Percentiles rank a stretch among this genome's conserved stretches.
phyloP scores from a whole-genome alignment of 1,284 basidiomycete species.

The Trichosporon ovoides region DNA sequence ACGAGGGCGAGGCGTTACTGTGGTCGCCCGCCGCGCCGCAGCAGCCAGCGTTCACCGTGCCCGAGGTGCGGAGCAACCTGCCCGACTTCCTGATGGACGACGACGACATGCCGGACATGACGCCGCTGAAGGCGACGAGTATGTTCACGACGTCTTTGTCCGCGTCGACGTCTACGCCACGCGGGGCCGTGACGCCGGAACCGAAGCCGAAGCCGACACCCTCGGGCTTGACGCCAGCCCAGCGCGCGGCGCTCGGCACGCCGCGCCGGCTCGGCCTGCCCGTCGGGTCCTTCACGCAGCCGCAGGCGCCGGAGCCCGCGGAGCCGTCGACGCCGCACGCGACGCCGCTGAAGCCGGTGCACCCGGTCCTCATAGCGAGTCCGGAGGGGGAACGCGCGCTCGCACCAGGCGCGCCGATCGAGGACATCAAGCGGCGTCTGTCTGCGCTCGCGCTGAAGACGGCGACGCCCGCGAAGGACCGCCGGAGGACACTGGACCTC shows the following conservation, averaged over 20 bases:
- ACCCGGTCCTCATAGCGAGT: constrained; percentile 27
- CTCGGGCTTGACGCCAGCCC: constrained; percentile 4
- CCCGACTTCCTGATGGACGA: constrained; percentile 3
- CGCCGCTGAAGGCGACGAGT: constrained; percentile 34
- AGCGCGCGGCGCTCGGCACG: constrained; percentile 28
- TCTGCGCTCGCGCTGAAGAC: constrained; percentile 23
- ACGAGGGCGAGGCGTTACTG: background rate
- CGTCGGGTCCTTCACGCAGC: constrained; percentile 30
- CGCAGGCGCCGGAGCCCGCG: constrained; percentile 1
- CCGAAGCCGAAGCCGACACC: background rate
- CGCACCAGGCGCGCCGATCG: constrained; percentile 26
- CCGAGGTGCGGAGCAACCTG: background rate
- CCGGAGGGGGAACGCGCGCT: constrained; percentile 9
- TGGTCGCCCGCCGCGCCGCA: background rate
- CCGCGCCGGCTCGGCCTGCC: constrained; percentile 38
- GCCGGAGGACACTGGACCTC: constrained; percentile 17
- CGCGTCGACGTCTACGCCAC: background rate
- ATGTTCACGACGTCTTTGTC: background rate
- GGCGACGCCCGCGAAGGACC: constrained; percentile 26
- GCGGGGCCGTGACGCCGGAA: background rate
- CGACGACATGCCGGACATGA: background rate
- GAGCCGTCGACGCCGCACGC: background rate
- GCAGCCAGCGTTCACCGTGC: background rate
- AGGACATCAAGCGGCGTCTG: constrained; percentile 33
- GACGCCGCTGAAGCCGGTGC: constrained; percentile 23